Evolutionary conservation across 768 basidiomycete species (phyloP).

Genomic region (Paxillus involutus): DNA sequence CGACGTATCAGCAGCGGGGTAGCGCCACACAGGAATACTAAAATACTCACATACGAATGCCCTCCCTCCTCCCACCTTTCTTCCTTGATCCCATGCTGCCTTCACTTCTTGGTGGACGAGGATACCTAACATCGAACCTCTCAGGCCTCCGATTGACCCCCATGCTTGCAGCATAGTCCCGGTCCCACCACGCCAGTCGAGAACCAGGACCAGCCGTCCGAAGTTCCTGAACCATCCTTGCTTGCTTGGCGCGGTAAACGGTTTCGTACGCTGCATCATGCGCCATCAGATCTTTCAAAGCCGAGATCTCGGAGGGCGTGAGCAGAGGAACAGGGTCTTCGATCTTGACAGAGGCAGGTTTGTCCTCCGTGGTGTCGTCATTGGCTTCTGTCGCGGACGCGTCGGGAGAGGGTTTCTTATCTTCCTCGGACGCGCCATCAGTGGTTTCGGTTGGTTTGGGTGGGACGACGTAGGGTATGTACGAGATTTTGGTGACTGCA

Average conservation of each 20-base stretch:
- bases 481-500: slow-evolving; percentile 30
- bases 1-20: slow-evolving; percentile 7
- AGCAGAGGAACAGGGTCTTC: slow-evolving; percentile 29
- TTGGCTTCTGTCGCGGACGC: slow-evolving; percentile 16
- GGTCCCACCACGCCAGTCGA: slow-evolving; percentile 63
- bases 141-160: slow-evolving; percentile 29
- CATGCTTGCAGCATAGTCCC: slow-evolving; percentile 40
- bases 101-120: slow-evolving; percentile 41
- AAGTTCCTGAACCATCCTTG: slow-evolving; percentile 52
- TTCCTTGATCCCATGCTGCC: slow-evolving; percentile 37
- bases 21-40: neutral
- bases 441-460: slow-evolving; percentile 17
- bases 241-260: slow-evolving; percentile 47
- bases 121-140: slow-evolving; percentile 57
- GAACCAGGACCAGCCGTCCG: slow-evolving; percentile 42
- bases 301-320: slow-evolving; percentile 29
- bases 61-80: slow-evolving; percentile 62
- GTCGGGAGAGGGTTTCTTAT: slow-evolving; percentile 20
- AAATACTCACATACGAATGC: slow-evolving; percentile 69
- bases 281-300: slow-evolving; percentile 36
- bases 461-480: slow-evolving; percentile 22
- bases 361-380: slow-evolving; percentile 15
- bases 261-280: slow-evolving; percentile 48
- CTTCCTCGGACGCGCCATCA: slow-evolving; percentile 19
- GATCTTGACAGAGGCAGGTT: slow-evolving; percentile 8